Percentiles rank a stretch among this genome's conserved stretches.
phyloP scores from a whole-genome alignment of 2,329 filamentous ascomycete genomes.

The Spiromastix sp. region DNA sequence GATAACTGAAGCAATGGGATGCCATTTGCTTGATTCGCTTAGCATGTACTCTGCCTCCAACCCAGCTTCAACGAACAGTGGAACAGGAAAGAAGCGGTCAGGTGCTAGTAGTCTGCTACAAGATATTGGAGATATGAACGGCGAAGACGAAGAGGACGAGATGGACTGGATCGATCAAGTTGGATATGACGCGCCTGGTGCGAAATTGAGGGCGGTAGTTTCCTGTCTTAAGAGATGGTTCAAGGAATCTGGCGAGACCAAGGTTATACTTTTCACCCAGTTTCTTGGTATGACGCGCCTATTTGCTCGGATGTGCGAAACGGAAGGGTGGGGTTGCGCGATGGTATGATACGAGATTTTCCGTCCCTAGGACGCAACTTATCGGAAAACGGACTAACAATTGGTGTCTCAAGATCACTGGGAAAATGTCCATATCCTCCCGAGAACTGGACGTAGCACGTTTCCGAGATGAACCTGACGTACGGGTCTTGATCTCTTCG shows the following conservation, averaged over 20 bases:
- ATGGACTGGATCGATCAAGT: conserved; percentile 20
- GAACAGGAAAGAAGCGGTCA: too few species aligned
- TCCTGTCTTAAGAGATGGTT: conserved; percentile 30
- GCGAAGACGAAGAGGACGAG: too few species aligned
- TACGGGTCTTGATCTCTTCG: conserved; percentile 44
- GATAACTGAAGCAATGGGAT: too few species aligned
- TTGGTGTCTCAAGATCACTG: conserved; percentile 37
- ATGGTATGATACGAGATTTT: conserved; percentile 20
- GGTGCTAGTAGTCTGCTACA: too few species aligned
- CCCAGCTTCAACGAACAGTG: too few species aligned
- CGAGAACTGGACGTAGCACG: conserved; percentile 37
- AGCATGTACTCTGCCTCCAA: too few species aligned
- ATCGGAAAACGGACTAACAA: too few species aligned
- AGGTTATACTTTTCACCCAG: conserved; percentile 52
- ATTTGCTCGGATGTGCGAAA: conserved; percentile 38
- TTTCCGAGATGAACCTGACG: conserved; percentile 33
- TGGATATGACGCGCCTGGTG: conserved; percentile 22
- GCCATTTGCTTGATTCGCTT: too few species aligned
- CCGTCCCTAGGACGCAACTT: background rate
- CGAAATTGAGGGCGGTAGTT: conserved; percentile 30
- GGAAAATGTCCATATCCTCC: conserved; percentile 34
- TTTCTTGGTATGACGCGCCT: conserved; percentile 46
- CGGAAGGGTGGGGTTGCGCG: conserved; percentile 39
- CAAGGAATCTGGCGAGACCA: conserved; percentile 35
- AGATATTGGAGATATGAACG: too few species aligned